Base-by-base conservation (phyloP, 2,329 filamentous ascomycete genomes). In the Beauveria rudraprayagi region DNA sequence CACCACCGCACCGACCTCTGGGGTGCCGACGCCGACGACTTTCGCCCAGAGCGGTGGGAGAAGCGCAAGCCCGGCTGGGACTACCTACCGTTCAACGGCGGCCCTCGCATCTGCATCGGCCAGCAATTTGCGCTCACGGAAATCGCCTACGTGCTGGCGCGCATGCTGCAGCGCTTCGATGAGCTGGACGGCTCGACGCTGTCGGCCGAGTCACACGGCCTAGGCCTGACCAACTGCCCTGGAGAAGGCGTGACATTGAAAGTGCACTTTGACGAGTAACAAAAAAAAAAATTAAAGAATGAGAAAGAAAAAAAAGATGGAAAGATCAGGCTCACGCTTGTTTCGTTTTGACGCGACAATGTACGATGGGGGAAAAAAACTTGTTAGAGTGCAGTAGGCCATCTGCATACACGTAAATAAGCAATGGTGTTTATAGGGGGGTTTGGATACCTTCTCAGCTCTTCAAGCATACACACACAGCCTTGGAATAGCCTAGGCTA, bases 21-120 rank as follows among this genome's bases (percentile, higher is more conserved):
- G 66, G 76, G 75, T 0, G 63, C 67, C 2, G 73, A 77, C 44
- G 71, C 75, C 11, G 67, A 74, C 5, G 69, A 74, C 28, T 78
- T 77, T 65, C 71, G 67, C 48, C 77, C 77, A 0, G 76, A 78
- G 64, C 66, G 77, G 19, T 79, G 70, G 69, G 63, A 67, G 63
- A 63, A 67, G 62, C 55, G 67, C 30, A 51, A 62, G 2, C 66
- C 67, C 4, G 65, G 67, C 22, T 70, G 67, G 68, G 66, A 69
- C 24, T 70, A 65, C 44, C 63, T 69, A 6, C 68, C 68, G 4
- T 70, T 70, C 58, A 69, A 68, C 30, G 67, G 67, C 24, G 68
- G 68, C 2, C 68, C 68, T 7, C 64, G 68, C 28, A 70, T 69
- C 57, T 70, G 68, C 62, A 65, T 70, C 16, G 68, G 68, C 10